Base-by-base conservation (phyloP, 169 alveolate genomes). In the Plasmodium coatneyi region DNA sequence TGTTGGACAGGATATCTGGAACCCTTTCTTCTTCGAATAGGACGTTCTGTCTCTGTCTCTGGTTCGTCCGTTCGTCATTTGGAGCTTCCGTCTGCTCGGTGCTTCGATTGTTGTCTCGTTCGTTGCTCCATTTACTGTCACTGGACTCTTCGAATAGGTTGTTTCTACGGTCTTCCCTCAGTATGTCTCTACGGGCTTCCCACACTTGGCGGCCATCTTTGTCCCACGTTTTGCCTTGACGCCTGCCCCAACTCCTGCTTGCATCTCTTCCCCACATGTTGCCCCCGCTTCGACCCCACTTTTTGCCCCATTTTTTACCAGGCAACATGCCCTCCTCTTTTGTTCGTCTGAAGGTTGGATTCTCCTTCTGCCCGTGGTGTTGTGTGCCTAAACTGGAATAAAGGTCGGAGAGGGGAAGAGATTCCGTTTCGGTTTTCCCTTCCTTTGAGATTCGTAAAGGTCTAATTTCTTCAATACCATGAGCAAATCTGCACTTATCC, bases 401-500 rank as follows among this genome's bases (percentile, higher is more conserved):
- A 19, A 5, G 3, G n/a, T 80, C 56, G 10, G 56, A 22, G 1
- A 10, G 41, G 16, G 74, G 12, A 5, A 12, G 28, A 43, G 25
- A 19, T 22, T 71, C 14, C 39, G n/a, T 49, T 82, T 34, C 79
- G 4, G n/a, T 56, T 82, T 52, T 74, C 36, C 3, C 34, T 56
- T 82, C 54, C n/a, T 30, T 82, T 34, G 66, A 0, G 12, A 60
- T 32, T 36, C 81, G 36, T 36, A 87, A 46, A 30, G 93, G 87
- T 60, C 93, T 49, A n/a, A 87, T 87, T 87, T 87, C 93, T 87
- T 87, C 72, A 22, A 79, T 74, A 12, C 93, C 93, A 74, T 87
- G 93, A 25, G 93, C 93, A 54, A 87, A 87, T 87, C 93, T 74
- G n/a, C 93, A 87, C 22, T 87, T 87, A 19, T 43, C 56, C 32